These are phyloP conservation scores for Penicillium flavigenum DNA, from an alignment of 495 filamentous ascomycete genomes.

Conservation along the genomic window DNA sequence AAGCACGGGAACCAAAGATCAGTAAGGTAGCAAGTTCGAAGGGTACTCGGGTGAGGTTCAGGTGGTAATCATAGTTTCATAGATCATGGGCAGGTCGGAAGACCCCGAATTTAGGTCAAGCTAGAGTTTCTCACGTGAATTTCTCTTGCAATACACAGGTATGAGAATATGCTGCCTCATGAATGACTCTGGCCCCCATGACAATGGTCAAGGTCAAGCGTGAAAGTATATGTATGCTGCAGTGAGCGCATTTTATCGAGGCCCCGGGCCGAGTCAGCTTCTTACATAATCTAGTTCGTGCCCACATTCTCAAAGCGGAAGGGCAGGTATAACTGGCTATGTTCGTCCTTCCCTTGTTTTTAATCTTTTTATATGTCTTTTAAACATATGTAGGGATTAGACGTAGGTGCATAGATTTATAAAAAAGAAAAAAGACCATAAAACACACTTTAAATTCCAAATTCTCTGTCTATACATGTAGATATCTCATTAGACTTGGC, in stretches of 20 bases:
- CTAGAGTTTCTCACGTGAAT: neutral
- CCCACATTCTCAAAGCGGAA: neutral
- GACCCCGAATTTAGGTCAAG: neutral
- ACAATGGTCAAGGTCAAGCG: neutral
- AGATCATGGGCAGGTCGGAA: neutral
- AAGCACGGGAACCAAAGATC: constrained; percentile 34
- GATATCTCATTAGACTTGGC: neutral
- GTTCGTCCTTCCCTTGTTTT: neutral
- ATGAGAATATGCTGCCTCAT: neutral
- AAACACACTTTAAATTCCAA: neutral
- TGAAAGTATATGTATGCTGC: neutral
- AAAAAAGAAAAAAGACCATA: neutral
- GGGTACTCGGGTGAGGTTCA: neutral
- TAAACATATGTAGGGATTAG: neutral
- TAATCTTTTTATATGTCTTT: neutral
- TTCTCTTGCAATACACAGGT: neutral
- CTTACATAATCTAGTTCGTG: neutral
- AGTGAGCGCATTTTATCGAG: neutral
- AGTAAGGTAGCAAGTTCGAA: constrained; percentile 36
- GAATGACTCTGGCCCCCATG: neutral
- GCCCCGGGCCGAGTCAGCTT: neutral
- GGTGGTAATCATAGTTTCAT: neutral
- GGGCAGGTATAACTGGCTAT: neutral
- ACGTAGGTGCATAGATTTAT: neutral
- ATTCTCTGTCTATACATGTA: neutral